Base-by-base conservation (phyloP, 164 flowering plant species). In the Magnolia kwangsiensis region DNA sequence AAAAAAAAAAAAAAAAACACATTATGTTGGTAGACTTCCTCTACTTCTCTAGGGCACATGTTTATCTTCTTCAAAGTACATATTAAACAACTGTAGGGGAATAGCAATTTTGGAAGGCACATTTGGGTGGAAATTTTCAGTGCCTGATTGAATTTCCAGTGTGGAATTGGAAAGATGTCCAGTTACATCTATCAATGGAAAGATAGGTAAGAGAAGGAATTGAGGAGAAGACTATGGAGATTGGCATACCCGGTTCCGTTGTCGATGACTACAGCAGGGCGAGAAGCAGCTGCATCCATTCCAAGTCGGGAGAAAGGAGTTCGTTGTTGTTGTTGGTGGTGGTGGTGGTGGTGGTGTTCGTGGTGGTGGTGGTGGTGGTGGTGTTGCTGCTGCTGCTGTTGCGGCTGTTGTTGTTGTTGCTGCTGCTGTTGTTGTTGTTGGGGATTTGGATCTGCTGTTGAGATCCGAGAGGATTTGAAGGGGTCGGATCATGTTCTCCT, bases 251-350 rank as follows among this genome's bases (percentile, higher is more conserved):
- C 97, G 78, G 94, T 92, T 75, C 98, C 98, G 74, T 96, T 96
- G 78, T 96, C 99, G 86, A 96, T 94, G 75, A 96, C 99, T 63
- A 96, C 92, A 51, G 98, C 97, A 8, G 98, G 99, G 21, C 99
- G 96, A 81, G 95, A 90, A 20, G 91, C 76, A 55, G 93, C 85
- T 67, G 89, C 83, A 83, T 93, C 97, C 98, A 94, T 92, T 63
- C 49, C 59, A 50, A 78, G 66, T 68, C 71, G 64, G 70, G 64
- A 66, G 64, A 23, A 55, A 9, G 71, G 58, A 23, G 58, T 73
- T 20, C 72, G 79, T 79, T 24, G 10, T 18, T 13, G n/a, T 61
- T 61, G 64, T 11, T 16, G 61, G 13, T 55, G 61, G 3, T 55
- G 59, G 1, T 51, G 61, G 11, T 55, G 61, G 2, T 55, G 59